Conservation (phyloP, 2,329 filamentous ascomycete genomes). For the Epichloe sibirici region DNA sequence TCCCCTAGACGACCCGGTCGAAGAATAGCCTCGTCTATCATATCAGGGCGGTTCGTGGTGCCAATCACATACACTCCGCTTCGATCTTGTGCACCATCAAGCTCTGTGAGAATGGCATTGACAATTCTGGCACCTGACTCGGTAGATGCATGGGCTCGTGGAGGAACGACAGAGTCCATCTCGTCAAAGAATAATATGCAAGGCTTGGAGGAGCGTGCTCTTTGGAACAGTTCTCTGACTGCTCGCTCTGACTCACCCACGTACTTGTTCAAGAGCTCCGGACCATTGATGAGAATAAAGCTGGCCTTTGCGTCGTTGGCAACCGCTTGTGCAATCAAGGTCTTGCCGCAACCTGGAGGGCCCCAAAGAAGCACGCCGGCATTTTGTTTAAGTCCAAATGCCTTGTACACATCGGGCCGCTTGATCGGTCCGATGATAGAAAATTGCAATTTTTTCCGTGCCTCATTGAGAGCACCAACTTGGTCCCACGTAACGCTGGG, state of each 20-base stretch:
- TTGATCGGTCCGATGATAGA: constrained; percentile 87
- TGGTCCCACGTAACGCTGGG: constrained; percentile 89
- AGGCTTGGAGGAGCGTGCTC: constrained; percentile 73
- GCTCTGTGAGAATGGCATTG: constrained; percentile 86
- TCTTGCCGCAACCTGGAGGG: constrained; percentile 93
- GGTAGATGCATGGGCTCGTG: constrained; percentile 63
- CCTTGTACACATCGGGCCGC: constrained; percentile 62
- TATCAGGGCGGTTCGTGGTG: constrained; percentile 89
- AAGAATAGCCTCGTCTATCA: constrained; percentile 92
- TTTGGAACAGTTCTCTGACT: constrained; percentile 80
- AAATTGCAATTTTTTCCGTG: constrained; percentile 69
- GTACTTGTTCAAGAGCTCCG: constrained; percentile 93
- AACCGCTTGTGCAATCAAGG: constrained; percentile 87
- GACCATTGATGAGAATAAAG: constrained; percentile 96
- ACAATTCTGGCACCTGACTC: constrained; percentile 84
- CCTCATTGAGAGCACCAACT: constrained; percentile 70
- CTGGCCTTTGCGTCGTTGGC: constrained; percentile 93
- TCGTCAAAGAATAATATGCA: constrained; percentile 99
- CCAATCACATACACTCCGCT: constrained; percentile 88
- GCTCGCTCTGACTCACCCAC: constrained; percentile 93
- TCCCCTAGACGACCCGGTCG: constrained; percentile 82
- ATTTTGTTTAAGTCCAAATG: constrained; percentile 66
- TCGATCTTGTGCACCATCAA: constrained; percentile 73
- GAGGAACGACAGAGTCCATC: constrained; percentile 81
- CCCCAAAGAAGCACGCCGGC: constrained; percentile 92